A percentile compares a stretch with the other conserved stretches of the same genome.
phyloP scores from a whole-genome alignment of 2,329 filamentous ascomycete genomes.

The Ascomycota sp. region DNA sequence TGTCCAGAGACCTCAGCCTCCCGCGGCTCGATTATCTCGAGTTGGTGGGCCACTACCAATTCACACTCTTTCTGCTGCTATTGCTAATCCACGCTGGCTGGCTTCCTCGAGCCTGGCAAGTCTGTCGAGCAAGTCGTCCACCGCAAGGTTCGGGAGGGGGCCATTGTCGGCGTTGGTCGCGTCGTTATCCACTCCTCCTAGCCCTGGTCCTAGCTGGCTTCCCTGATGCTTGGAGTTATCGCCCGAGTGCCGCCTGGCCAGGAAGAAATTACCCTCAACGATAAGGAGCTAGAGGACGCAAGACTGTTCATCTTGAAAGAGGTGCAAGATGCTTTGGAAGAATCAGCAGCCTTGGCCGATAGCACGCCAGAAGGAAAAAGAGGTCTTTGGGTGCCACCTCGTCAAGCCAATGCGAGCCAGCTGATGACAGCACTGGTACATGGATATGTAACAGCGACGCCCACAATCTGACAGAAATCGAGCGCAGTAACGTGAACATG shows the following conservation, averaged over 20 bases:
- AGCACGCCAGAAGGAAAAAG: slow-evolving; percentile 43
- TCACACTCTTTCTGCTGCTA: too few relatives aligned
- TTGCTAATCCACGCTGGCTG: slow-evolving; percentile 70
- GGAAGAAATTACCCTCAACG: slow-evolving; percentile 69
- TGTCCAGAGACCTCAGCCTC: too few relatives aligned
- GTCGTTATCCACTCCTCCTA: slow-evolving; percentile 71
- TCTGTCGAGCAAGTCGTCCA: slow-evolving; percentile 70
- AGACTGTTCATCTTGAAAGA: slow-evolving; percentile 76
- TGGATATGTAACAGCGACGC: slow-evolving; percentile 40
- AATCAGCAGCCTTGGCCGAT: slow-evolving; percentile 49
- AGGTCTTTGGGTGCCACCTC: slow-evolving; percentile 57
- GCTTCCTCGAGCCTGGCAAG: slow-evolving; percentile 72
- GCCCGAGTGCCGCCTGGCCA: slow-evolving; percentile 54
- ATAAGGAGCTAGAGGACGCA: slow-evolving; percentile 78
- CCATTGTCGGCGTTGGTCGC: slow-evolving; percentile 53
- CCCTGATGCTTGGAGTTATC: slow-evolving; percentile 72
- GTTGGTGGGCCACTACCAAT: too few relatives aligned
- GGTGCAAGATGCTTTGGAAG: slow-evolving; percentile 49
- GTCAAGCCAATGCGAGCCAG: slow-evolving; percentile 82
- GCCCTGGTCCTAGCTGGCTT: slow-evolving; percentile 74
- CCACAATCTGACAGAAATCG: slow-evolving; percentile 37
- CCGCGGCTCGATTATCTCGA: too few relatives aligned
- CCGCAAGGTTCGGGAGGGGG: slow-evolving; percentile 73
- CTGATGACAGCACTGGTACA: slow-evolving; percentile 61
- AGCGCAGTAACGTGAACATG: too few relatives aligned